Base-by-base conservation (phyloP, 139 green algal genomes). In the Auxenochlorella pyrenoidosa region DNA sequence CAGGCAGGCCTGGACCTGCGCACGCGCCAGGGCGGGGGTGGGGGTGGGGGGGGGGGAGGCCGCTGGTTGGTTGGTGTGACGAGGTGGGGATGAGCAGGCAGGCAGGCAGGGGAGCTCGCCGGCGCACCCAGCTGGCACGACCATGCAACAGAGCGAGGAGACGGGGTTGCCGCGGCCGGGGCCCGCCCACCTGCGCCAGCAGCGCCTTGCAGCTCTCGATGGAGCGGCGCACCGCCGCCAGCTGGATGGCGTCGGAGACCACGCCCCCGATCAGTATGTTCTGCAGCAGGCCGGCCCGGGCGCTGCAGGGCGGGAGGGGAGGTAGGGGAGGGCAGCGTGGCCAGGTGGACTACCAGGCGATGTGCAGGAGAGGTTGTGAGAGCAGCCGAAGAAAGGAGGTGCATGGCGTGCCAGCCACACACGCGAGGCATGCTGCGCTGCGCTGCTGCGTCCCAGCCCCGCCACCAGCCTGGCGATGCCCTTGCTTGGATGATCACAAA, bases 1-100 rank as follows among this genome's bases (percentile, higher is more conserved):
- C 51, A 83, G 77, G 51, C 77, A 65, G 51, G 77, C 77, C 77
- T 83, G 77, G 77, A 83, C 77, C 77, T 83, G 77, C 34, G 41
- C 24, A 8, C 15, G 22, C 40, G 34, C 8, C 30, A 10, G 32
- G 10, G 28, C 19, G 26, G 32, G 65, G 8, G 47, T 54, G 47
- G 47, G 47, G 47, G 8, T 10, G 47, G 47, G 47, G 47, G 10
- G 47, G 10, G 6, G 47, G 47, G 47, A 10, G 47, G 47, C 47
- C 47, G 47, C 47, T 10, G 47, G 47, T 10, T 54, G 8, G 47
- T 54, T 54, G 47, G 47, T 10, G n/a, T 54, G 47, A 54, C 47
- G 47, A 54, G 6, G 47, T 54, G 10, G 13, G 36, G 12, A 10
- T 28, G 36, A 30, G 6, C 24, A 28, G 70, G 34, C 63, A 38